phyloP scores from a whole-genome alignment of 345 rosid species.

The Punica granatum region DNA sequence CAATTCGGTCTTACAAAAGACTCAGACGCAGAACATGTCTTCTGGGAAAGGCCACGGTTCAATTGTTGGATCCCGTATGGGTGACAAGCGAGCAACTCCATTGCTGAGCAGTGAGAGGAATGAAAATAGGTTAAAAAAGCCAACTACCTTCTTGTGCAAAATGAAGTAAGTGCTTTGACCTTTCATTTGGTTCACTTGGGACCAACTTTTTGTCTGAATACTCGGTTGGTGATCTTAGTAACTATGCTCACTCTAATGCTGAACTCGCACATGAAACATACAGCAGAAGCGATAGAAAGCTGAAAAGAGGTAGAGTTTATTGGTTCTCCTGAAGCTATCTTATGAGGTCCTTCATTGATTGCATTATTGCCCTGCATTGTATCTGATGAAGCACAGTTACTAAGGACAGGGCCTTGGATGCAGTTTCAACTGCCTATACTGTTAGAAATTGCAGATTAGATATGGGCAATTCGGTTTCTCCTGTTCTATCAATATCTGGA shows the following conservation, averaged over 20 bases:
- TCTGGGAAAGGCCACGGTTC: conserved; percentile 73
- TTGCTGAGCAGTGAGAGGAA: conserved; percentile 62
- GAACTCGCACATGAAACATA: not conserved
- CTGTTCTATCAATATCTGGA: not conserved
- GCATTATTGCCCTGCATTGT: not conserved
- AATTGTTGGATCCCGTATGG: conserved; percentile 60
- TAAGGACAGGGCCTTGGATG: not conserved
- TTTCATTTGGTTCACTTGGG: too few species aligned
- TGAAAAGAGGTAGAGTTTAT: not conserved
- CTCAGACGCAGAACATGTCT: conserved; percentile 47
- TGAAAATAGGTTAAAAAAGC: conserved; percentile 94
- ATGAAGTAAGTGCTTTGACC: conserved; percentile 63
- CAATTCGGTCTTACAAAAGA: conserved; percentile 41
- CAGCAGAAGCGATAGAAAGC: not conserved
- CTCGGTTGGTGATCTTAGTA: not conserved
- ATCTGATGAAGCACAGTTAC: not conserved
- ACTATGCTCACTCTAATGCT: not conserved
- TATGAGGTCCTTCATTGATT: not conserved
- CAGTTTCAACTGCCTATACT: not conserved
- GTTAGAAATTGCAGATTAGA: not conserved
- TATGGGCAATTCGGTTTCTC: not conserved
- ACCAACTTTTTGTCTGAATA: not conserved
- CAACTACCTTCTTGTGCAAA: conserved; percentile 98
- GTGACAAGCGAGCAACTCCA: conserved; percentile 71
- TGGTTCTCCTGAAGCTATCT: not conserved